Evolutionary conservation across 2,329 filamentous ascomycete species (phyloP).

Genomic region (Amylocarpus encephaloides): DNA sequence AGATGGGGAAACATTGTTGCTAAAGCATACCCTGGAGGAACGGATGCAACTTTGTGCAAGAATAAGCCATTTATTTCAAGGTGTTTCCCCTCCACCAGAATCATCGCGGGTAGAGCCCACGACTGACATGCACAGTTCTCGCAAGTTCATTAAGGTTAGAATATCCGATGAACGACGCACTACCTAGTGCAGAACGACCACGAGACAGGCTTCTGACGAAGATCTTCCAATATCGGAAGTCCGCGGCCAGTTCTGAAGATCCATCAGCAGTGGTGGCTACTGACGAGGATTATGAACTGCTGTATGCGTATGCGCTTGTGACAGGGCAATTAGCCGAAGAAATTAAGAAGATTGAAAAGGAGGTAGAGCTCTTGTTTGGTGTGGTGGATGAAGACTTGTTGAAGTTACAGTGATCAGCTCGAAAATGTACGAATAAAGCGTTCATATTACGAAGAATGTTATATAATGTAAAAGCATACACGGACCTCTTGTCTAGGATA

Average conservation of each 20-base stretch:
- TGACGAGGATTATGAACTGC: constrained; percentile 79
- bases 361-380: constrained; percentile 58
- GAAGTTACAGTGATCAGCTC: constrained; percentile 34
- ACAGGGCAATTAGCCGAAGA: constrained; percentile 62
- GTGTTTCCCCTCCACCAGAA: constrained; percentile 3
- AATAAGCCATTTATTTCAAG: constrained; percentile 77
- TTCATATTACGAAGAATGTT: no score
- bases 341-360: constrained; percentile 51
- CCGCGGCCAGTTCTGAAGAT: constrained; percentile 29
- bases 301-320: constrained; percentile 82
- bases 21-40: constrained; percentile 74
- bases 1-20: constrained; percentile 72
- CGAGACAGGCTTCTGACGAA: constrained; percentile 80
- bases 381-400: constrained; percentile 54
- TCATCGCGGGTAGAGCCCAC: not conserved
- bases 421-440: no score
- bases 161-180: constrained; percentile 82
- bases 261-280: constrained; percentile 37
- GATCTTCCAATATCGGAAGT: constrained; percentile 79
- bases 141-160: constrained; percentile 91
- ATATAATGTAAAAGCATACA: no score
- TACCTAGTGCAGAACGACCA: constrained; percentile 75
- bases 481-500: no score
- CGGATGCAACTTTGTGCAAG: constrained; percentile 75
- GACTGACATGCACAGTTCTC: constrained; percentile 49